Evolutionary conservation across 1,139 yeast genomes (phyloP).

Genomic region (Hanseniaspora sp.): DNA sequence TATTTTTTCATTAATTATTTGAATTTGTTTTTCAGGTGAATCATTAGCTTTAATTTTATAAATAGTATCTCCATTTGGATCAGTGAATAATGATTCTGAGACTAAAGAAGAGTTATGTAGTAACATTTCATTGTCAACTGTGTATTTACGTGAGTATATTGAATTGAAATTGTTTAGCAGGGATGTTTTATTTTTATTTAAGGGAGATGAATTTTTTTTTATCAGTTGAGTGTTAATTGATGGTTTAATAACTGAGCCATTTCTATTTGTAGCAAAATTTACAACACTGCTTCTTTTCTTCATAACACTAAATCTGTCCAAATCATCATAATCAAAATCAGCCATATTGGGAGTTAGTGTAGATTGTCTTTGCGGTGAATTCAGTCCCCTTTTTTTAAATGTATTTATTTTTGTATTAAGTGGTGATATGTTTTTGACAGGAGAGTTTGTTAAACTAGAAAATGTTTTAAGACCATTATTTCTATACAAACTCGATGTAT

Average conservation of each 20-base stretch:
- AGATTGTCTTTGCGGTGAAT: background rate
- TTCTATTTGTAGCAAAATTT: background rate
- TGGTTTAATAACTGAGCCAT: background rate
- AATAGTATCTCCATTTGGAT: background rate
- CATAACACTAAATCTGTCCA: constrained; percentile 5
- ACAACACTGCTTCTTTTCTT: constrained; percentile 1
- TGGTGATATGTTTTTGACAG: background rate
- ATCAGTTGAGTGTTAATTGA: background rate
- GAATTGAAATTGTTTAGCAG: background rate
- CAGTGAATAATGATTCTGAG: background rate
- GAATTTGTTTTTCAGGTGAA: constrained; percentile 12
- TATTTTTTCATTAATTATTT: constrained; percentile 6
- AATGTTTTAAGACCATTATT: background rate
- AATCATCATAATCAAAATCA: background rate
- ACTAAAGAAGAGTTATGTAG: background rate
- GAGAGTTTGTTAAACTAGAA: background rate
- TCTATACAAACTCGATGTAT: background rate
- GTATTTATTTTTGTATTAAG: background rate
- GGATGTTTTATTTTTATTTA: background rate
- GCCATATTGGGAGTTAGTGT: background rate
- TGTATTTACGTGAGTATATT: background rate
- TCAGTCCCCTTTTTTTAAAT: background rate
- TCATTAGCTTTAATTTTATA: constrained; percentile 6
- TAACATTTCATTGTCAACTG: background rate
- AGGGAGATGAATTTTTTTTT: background rate